Conservation (phyloP, 2,329 filamentous ascomycete genomes). For the Karstenula rhodostoma region DNA sequence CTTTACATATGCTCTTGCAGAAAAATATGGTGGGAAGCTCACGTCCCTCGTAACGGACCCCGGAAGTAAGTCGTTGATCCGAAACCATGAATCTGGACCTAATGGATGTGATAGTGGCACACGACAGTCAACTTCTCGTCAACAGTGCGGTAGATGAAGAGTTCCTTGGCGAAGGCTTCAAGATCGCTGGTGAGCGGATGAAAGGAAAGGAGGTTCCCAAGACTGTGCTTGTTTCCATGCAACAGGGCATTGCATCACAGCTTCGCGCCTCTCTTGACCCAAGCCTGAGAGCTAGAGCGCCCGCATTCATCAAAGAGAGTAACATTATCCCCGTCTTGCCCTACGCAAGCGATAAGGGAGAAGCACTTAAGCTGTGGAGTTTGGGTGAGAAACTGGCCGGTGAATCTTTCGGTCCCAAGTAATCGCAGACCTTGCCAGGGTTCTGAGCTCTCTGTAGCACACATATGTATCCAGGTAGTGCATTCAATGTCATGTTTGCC, state of each 20-base stretch:
- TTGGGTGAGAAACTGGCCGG: not conserved
- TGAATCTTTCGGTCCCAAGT: not conserved
- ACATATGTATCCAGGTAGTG: no score
- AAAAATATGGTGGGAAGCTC: no score
- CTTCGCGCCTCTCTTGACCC: not conserved
- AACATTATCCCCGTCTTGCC: not conserved
- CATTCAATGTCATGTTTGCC: no score
- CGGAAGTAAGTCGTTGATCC: no score
- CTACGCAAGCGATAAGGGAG: not conserved
- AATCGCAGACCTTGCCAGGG: not conserved
- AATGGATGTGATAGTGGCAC: not conserved
- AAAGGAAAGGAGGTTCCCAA: no score
- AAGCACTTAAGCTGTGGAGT: not conserved
- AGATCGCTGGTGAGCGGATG: not conserved
- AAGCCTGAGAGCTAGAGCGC: not conserved
- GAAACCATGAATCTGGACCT: no score
- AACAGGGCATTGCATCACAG: not conserved
- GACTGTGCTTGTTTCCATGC: not conserved
- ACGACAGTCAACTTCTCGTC: not conserved
- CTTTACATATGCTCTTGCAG: no score
- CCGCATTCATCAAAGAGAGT: not conserved
- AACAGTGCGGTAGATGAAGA: slow-evolving; percentile 1
- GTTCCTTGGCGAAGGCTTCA: not conserved
- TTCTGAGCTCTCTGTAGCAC: no score
- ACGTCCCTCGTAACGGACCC: no score